Evolutionary conservation across 768 basidiomycete genomes (phyloP), one percentile per base, ranked within the genome.

Genomic region (Scleroderma citrinum): DNA sequence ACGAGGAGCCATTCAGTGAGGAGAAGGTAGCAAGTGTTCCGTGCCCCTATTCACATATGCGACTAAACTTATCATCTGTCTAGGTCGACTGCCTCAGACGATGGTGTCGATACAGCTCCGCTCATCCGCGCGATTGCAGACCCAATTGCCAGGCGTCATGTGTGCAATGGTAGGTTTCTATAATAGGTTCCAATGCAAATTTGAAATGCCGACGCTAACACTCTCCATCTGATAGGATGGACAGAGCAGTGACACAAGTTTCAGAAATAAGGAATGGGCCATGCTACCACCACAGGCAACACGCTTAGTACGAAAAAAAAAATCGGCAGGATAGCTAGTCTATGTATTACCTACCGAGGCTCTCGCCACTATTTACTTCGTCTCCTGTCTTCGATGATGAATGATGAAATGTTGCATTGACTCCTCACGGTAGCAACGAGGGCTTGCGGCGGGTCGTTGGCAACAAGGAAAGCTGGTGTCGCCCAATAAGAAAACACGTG

Each of bases 41-140:
- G 59, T 66, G 31, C 57, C 55, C n/a, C 48, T 57, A 46, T 62
- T 62, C 49, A 42, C 55, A 8, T n/a, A 17, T 30, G n/a, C 8
- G 50, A 34, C 40, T 49, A 35, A 44, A 48, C 23, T 52, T 21
- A 48, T 26, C 24, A 21, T 7, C 17, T 32, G 12, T 16, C 35
- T 24, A 77, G 76, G 64, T 76, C 47, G 75, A 77, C 53, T 77
- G 76, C 47, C 53, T 59, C 26, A 65, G 64, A 37, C 49, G 50
- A 51, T 57, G 51, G 38, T 77, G 76, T 53, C 71, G 75, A 44
- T 77, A 77, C 51, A 77, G 75, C 47, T 49, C 60, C 6, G 39
- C 47, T 8, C 76, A 77, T 51, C 44, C 47, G 23, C 45, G 59
- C 10, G 56, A 64, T 7, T 74, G 76, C 53, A 32, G n/a, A n/a